These are phyloP conservation scores for Leucoagaricus sp. DNA, from an alignment of 1,284 basidiomycete genomes.

Conservation along the genomic window DNA sequence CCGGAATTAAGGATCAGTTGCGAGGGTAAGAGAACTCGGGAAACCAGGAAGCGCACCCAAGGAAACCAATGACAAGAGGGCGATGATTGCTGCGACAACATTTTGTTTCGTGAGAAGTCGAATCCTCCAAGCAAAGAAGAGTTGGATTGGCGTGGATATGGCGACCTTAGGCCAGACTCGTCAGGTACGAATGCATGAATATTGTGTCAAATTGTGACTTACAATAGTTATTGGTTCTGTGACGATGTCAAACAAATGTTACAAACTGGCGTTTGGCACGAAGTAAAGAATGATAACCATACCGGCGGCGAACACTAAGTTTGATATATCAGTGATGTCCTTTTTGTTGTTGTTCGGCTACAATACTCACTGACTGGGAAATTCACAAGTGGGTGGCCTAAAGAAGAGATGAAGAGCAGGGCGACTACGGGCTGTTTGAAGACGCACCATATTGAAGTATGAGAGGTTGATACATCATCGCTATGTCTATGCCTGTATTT, in stretches of 20 bases:
- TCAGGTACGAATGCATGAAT: background rate
- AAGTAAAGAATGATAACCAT: slow-evolving; percentile 17
- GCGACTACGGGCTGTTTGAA: background rate
- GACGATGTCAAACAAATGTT: background rate
- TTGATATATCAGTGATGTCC: background rate
- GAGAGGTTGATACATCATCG: slow-evolving; percentile 48
- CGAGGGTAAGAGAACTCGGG: background rate
- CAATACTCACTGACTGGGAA: slow-evolving; percentile 36
- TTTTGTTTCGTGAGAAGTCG: slow-evolving; percentile 41
- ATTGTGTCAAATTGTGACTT: slow-evolving; percentile 12
- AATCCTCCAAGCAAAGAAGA: slow-evolving; percentile 56
- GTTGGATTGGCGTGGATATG: slow-evolving; percentile 51
- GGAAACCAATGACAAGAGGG: slow-evolving; percentile 38
- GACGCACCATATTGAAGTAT: slow-evolving; percentile 41
- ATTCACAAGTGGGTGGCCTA: slow-evolving; percentile 26
- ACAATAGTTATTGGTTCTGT: slow-evolving; percentile 37
- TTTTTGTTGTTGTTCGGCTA: background rate
- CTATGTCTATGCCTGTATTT: slow-evolving; percentile 44
- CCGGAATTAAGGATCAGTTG: background rate
- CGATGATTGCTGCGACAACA: slow-evolving; percentile 38
- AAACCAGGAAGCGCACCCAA: slow-evolving; percentile 34
- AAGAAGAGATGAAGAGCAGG: slow-evolving; percentile 19
- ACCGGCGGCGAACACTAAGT: slow-evolving; percentile 36
- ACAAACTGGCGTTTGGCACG: background rate
- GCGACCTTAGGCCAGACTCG: slow-evolving; percentile 33